phyloP scores from a whole-genome alignment of 164 flowering plant genomes.

The Platanus orientalis region DNA sequence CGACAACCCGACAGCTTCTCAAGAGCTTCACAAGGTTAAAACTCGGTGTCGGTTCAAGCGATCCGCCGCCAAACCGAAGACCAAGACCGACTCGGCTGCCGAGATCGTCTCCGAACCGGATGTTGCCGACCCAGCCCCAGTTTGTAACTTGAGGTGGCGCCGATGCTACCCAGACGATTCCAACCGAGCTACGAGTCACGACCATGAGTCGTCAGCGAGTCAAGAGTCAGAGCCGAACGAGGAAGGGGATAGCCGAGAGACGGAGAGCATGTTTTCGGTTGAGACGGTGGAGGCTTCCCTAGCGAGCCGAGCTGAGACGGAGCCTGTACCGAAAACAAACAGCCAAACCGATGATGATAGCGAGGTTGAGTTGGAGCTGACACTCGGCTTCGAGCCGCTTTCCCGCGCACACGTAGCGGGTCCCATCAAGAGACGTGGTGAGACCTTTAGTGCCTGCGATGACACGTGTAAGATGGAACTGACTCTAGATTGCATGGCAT shows the following conservation, averaged over 20 bases:
- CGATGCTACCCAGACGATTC: conserved; percentile 20
- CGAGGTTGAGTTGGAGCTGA: conserved; percentile 47
- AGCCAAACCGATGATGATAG: conserved; percentile 18
- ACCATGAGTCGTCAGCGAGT: conserved; percentile 48
- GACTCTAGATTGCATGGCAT: conserved; percentile 20
- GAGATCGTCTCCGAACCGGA: not conserved
- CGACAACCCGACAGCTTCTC: too few species aligned
- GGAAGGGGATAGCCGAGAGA: conserved; percentile 42
- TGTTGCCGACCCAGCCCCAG: conserved; percentile 5
- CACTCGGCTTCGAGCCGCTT: conserved; percentile 58
- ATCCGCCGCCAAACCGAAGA: conserved; percentile 11
- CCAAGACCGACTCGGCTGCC: conserved; percentile 4
- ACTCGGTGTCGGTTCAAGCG: too few species aligned
- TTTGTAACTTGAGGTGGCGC: conserved; percentile 13
- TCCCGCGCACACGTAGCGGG: conserved; percentile 20
- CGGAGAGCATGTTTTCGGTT: conserved; percentile 45
- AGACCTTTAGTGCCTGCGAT: conserved; percentile 7
- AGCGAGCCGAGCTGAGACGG: conserved; percentile 28
- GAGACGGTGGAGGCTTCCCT: conserved; percentile 46
- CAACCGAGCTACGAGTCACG: conserved; percentile 55
- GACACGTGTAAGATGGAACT: conserved; percentile 35
- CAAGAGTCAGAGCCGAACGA: conserved; percentile 48
- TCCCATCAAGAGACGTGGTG: conserved; percentile 16
- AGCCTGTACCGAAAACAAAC: conserved; percentile 9
- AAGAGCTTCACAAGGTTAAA: too few species aligned